phyloP scores from a whole-genome alignment of 495 filamentous ascomycete genomes.

The Daldinia childiae region DNA sequence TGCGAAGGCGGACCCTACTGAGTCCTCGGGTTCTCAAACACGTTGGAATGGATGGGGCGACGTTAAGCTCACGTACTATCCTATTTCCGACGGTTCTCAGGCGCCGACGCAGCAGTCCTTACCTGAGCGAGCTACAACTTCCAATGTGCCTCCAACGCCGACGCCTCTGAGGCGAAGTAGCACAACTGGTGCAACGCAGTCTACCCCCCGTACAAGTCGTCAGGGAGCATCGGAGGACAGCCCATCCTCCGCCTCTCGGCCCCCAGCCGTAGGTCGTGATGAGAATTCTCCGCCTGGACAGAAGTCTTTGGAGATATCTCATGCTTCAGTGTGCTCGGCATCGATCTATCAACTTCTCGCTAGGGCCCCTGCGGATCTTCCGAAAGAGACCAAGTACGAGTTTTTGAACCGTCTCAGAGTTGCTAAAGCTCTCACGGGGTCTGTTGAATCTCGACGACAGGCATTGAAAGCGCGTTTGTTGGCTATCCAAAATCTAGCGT shows the following conservation, averaged over 20 bases:
- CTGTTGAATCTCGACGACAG: conserved; percentile 72
- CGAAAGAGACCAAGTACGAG: conserved; percentile 80
- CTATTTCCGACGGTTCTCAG: conserved; percentile 43
- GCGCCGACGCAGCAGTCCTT: conserved; percentile 33
- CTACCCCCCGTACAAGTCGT: conserved; percentile 50
- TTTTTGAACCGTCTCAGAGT: conserved; percentile 83
- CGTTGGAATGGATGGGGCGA: conserved; percentile 62
- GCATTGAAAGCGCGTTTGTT: conserved; percentile 83
- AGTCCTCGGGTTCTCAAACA: conserved; percentile 37
- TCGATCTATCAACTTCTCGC: conserved; percentile 74
- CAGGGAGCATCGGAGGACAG: conserved; percentile 51
- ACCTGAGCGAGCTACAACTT: conserved; percentile 35
- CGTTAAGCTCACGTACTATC: conserved; percentile 58
- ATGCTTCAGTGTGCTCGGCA: conserved; percentile 66
- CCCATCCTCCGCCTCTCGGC: conserved; percentile 43
- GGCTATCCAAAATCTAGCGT: conserved; percentile 91
- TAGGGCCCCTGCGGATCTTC: conserved; percentile 69
- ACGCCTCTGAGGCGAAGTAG: conserved; percentile 60
- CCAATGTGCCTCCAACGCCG: conserved; percentile 52
- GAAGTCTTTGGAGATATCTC: conserved; percentile 76
- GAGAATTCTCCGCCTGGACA: conserved; percentile 61
- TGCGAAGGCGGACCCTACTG: conserved; percentile 59
- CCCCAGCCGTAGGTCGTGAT: conserved; percentile 53
- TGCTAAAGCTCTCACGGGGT: conserved; percentile 76
- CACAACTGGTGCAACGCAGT: conserved; percentile 47